Base-by-base conservation (phyloP, 2,329 filamentous ascomycete genomes). In the Phialemonium atrogriseum region DNA sequence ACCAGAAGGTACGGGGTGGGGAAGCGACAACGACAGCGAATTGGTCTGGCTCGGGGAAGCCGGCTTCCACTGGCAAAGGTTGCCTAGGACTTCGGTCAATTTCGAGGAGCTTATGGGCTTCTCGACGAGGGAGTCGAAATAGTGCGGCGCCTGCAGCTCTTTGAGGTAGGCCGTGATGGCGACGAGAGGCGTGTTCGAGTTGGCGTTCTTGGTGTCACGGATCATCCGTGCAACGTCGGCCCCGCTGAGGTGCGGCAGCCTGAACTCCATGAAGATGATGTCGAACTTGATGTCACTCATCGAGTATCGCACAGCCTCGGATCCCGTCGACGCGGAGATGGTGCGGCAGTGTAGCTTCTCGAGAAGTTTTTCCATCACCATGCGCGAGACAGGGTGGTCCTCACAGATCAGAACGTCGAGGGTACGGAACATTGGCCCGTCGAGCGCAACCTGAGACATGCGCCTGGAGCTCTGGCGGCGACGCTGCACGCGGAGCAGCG, bases 251-350 rank as follows among this genome's bases (percentile, higher is more conserved):
- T 94, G 86, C 8, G 91, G 89, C 27, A 98, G 66, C 54, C 89
- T 93, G 62, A 87, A 95, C 58, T 98, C 91, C 57, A 94, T 89
- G 67, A 98, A 91, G 53, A 98, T 95, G 47, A 95, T 86, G 58
- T 98, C 91, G 51, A 96, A 98, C 51, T 96, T 94, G 52, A 98
- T 89, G 52, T 96, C 89, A 50, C 89, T 89, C 68, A 94, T 84
- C 17, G 91, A 87, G 58, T 91, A 94, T 14, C 89, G 78, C 47
- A 94, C 81, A 9, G 89, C 91, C 51, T 98, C 91, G 0, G 85
- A 80, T 1, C 91, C 91, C 45, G 88, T 94, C 4, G 80, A 73
- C 5, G 91, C 89, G 3, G 85, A 87, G 48, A 98, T 91, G 7
- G 89, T 95, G 24, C 91, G 84, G 49, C 91, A 98, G 21, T 86